These are phyloP conservation scores for Tolypocladium cylindrosporum DNA, from an alignment of 2,329 filamentous ascomycete genomes.

Conservation along the genomic window DNA sequence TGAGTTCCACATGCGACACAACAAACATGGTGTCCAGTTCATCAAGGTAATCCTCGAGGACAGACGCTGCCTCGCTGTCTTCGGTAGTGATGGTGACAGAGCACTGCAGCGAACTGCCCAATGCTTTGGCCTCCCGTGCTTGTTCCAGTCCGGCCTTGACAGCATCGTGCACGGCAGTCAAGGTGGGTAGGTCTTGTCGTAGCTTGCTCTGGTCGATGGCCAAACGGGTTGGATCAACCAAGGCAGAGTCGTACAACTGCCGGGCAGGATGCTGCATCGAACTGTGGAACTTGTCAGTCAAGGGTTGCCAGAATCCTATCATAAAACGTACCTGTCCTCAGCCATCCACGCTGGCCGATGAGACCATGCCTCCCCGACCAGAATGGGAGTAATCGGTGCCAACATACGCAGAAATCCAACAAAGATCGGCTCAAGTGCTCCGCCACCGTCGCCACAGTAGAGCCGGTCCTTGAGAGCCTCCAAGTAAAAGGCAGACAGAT, in stretches of 20 bases:
- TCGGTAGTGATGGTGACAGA: conserved; percentile 49
- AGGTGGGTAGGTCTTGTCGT: conserved; percentile 30
- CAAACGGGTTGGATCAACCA: conserved; percentile 31
- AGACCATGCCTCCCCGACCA: conserved; percentile 85
- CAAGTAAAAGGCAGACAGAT: conserved; percentile 89
- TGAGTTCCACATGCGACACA: conserved; percentile 52
- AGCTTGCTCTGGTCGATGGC: conserved; percentile 26
- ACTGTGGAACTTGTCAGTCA: conserved; percentile 13
- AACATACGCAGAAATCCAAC: conserved; percentile 68
- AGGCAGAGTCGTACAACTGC: conserved; percentile 34
- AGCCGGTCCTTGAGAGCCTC: conserved; percentile 86
- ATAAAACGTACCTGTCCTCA: conserved; percentile 27
- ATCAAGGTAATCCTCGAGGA: conserved; percentile 29
- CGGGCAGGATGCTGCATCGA: conserved; percentile 28
- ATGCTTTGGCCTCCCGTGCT: conserved; percentile 57
- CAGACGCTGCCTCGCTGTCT: conserved; percentile 18
- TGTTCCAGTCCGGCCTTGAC: conserved; percentile 69
- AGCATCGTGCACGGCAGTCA: conserved; percentile 50
- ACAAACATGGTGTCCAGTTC: conserved; percentile 59
- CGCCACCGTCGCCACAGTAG: conserved; percentile 68
- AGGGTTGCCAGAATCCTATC: not conserved
- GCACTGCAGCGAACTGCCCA: conserved; percentile 76
- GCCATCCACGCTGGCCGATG: conserved; percentile 59
- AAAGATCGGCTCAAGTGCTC: conserved; percentile 57
- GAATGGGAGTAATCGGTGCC: conserved; percentile 67